A percentile compares a stretch with the other conserved stretches of the same genome.
These are phyloP conservation scores for Gelatoporia subvermispora DNA, from an alignment of 768 basidiomycete genomes.

Conservation along the genomic window DNA sequence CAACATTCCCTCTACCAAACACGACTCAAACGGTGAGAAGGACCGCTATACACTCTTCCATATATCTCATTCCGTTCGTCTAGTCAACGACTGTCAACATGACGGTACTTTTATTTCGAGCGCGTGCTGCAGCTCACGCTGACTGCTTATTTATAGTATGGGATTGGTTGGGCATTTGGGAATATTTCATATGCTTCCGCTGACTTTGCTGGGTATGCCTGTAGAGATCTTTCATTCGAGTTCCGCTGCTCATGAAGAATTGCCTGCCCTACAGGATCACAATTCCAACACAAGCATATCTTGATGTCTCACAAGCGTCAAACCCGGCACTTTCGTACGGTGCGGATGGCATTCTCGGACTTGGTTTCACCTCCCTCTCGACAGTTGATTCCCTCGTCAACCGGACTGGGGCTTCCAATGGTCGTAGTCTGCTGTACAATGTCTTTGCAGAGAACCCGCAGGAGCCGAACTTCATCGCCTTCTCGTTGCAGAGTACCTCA, in stretches of 20 bases:
- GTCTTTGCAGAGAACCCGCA: slow-evolving; percentile 62
- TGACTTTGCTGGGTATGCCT: slow-evolving; percentile 63
- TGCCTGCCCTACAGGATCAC: slow-evolving; percentile 40
- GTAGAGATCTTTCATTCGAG: neutral
- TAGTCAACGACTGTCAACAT: slow-evolving; percentile 53
- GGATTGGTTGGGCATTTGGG: slow-evolving; percentile 75
- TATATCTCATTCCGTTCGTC: neutral
- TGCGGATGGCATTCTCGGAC: slow-evolving; percentile 65
- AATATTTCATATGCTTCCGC: slow-evolving; percentile 56
- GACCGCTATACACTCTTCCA: slow-evolving; percentile 2
- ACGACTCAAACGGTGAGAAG: slow-evolving; percentile 18
- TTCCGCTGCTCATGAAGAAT: neutral
- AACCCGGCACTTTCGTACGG: slow-evolving; percentile 75
- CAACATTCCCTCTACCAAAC: slow-evolving; percentile 13
- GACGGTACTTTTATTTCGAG: slow-evolving; percentile 41
- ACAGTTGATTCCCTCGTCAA: slow-evolving; percentile 61
- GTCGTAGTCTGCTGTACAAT: slow-evolving; percentile 72
- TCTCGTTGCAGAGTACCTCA: slow-evolving; percentile 60
- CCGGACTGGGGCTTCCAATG: slow-evolving; percentile 49
- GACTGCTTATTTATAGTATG: slow-evolving; percentile 47
- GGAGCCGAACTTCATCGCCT: slow-evolving; percentile 78
- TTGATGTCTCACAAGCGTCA: slow-evolving; percentile 57
- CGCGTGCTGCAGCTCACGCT: neutral
- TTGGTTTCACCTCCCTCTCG: slow-evolving; percentile 77
- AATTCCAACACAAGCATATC: slow-evolving; percentile 64